Evolutionary conservation across 371 early-diverging fungal genomes (phyloP).

Genomic region (Mortierella sp.): DNA sequence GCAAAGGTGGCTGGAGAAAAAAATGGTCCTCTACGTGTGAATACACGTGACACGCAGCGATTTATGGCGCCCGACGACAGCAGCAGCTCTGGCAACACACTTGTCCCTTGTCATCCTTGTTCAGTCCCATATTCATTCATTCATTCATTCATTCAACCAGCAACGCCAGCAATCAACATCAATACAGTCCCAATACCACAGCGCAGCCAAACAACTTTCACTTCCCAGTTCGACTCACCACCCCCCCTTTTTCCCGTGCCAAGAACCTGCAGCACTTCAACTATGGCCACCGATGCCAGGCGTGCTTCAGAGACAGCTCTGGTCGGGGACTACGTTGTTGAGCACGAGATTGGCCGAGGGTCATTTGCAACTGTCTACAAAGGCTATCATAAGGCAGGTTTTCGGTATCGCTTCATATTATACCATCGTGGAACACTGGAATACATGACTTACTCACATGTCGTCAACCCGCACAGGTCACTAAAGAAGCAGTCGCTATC

Average conservation of each 20-base stretch:
- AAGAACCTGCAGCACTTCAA: not conserved
- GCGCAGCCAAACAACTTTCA: too few species aligned
- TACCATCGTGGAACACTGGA: not conserved
- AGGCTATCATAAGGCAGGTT: constrained; percentile 74
- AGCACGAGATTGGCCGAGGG: constrained; percentile 88
- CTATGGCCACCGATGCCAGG: constrained; percentile 30
- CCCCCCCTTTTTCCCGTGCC: not conserved
- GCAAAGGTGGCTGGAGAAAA: too few species aligned
- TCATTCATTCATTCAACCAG: too few species aligned
- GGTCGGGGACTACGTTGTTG: constrained; percentile 75
- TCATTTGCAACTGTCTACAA: constrained; percentile 96
- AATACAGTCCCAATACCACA: too few species aligned
- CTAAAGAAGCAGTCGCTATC: constrained; percentile 81
- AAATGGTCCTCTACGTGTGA: too few species aligned
- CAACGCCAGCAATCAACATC: too few species aligned
- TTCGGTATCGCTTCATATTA: not conserved
- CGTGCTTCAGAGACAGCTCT: constrained; percentile 22
- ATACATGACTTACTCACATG: not conserved
- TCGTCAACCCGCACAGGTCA: constrained; percentile 54
- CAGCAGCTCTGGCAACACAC: too few species aligned
- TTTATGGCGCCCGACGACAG: too few species aligned
- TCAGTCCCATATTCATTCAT: too few species aligned
- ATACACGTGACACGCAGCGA: too few species aligned
- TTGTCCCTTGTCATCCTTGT: too few species aligned
- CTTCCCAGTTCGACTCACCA: not conserved